phyloP scores from a whole-genome alignment of 129 eudicot genomes.

The Mikania micrantha region DNA sequence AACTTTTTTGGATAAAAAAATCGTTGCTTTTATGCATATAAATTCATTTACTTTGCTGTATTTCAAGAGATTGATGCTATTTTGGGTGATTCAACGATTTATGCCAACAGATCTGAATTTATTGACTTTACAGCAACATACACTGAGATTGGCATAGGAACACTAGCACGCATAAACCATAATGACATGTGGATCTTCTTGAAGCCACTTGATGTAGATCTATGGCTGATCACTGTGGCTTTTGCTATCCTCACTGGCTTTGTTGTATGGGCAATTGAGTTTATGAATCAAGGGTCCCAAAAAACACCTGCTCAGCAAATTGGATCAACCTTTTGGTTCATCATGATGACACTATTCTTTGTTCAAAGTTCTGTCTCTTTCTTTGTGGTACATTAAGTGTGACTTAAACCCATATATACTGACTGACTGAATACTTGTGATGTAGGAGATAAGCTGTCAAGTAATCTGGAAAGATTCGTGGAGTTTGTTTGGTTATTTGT shows the following conservation, averaged over 20 bases:
- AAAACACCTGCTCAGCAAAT: slow-evolving; percentile 24
- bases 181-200: slow-evolving; percentile 40
- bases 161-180: slow-evolving; percentile 19
- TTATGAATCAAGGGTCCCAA: slow-evolving; percentile 24
- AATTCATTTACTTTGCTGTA: neutral
- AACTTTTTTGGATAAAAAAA: neutral
- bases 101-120: slow-evolving; percentile 23
- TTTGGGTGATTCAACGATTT: slow-evolving; percentile 38
- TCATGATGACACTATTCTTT: slow-evolving; percentile 31
- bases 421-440: neutral
- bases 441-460: slow-evolving; percentile 24
- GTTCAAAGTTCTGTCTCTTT: slow-evolving; percentile 28
- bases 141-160: slow-evolving; percentile 34
- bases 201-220: slow-evolving; percentile 26
- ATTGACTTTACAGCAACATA: slow-evolving; percentile 40
- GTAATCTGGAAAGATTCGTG: slow-evolving; percentile 30
- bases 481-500: slow-evolving; percentile 32
- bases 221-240: slow-evolving; percentile 22
- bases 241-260: slow-evolving; percentile 22
- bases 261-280: slow-evolving; percentile 36
- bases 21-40: neutral
- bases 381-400: neutral
- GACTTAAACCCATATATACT: neutral
- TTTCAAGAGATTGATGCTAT: slow-evolving; percentile 30
- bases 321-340: slow-evolving; percentile 31